These are phyloP conservation scores for Exophiala sp. DNA, from an alignment of 2,329 filamentous ascomycete genomes.

Conservation along the genomic window DNA sequence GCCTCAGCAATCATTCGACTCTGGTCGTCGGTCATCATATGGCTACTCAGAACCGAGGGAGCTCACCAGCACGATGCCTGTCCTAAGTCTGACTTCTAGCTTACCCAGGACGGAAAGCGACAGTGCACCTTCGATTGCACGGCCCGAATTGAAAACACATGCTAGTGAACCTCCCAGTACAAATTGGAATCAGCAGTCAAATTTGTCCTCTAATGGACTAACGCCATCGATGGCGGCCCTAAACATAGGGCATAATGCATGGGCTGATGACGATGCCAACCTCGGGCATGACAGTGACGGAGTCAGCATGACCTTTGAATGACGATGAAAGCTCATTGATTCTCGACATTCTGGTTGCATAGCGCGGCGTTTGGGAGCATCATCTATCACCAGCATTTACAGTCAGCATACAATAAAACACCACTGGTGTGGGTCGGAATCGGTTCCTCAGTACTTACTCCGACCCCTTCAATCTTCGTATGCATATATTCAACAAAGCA, in stretches of 20 bases:
- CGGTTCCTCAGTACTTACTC: background rate
- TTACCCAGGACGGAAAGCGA: constrained; percentile 13
- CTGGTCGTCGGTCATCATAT: constrained; percentile 6
- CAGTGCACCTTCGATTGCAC: constrained; percentile 21
- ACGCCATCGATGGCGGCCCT: constrained; percentile 29
- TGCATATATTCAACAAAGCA: no score
- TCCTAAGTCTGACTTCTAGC: constrained; percentile 19
- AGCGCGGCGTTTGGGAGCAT: constrained; percentile 17
- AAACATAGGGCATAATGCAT: constrained; percentile 57
- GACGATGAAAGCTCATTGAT: constrained; percentile 25
- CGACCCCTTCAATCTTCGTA: background rate
- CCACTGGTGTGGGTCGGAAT: background rate
- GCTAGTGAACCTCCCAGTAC: constrained; percentile 12
- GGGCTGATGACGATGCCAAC: constrained; percentile 65
- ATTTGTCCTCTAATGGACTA: background rate
- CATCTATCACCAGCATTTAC: background rate
- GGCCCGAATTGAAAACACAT: constrained; percentile 23
- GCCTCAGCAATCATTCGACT: constrained; percentile 12
- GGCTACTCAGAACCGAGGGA: constrained; percentile 21
- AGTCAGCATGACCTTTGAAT: constrained; percentile 80
- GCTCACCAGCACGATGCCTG: constrained; percentile 25
- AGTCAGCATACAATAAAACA: background rate
- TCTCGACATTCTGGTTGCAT: constrained; percentile 3
- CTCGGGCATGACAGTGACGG: constrained; percentile 70
- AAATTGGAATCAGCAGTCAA: constrained; percentile 7